A percentile compares a stretch with the other conserved stretches of the same genome.
Evolutionary conservation across 441 rosid species (phyloP).

Genomic region (Eugenia klotzschiana): DNA sequence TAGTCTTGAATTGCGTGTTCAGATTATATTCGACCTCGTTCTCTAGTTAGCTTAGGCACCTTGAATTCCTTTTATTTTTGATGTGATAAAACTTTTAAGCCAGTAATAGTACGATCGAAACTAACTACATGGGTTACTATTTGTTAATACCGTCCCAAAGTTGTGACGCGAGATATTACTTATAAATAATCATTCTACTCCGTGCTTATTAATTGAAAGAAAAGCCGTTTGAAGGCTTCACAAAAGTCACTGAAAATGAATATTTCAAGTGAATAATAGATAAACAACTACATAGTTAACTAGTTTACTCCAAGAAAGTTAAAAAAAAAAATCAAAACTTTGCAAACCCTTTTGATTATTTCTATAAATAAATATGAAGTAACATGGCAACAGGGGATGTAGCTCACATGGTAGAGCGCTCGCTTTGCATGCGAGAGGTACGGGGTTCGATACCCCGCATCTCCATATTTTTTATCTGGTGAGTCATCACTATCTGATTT

Average conservation of each 20-base stretch:
- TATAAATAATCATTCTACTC: neutral
- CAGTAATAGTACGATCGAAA: neutral
- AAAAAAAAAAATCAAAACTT: too few relatives aligned
- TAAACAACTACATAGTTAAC: too few relatives aligned
- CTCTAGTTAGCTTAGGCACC: neutral
- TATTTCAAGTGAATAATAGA: too few relatives aligned
- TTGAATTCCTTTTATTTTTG: neutral
- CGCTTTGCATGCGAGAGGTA: conserved; percentile 18
- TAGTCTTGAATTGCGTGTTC: neutral
- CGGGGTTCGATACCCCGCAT: conserved; percentile 16
- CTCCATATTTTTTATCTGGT: neutral
- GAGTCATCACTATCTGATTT: neutral
- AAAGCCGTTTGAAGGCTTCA: neutral
- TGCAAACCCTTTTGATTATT: too few relatives aligned
- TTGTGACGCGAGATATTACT: neutral
- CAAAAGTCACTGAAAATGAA: neutral
- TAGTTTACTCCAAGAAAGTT: neutral
- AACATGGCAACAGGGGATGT: rapidly evolving
- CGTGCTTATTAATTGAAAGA: neutral
- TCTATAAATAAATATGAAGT: rapidly evolving
- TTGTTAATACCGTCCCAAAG: neutral
- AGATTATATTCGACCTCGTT: neutral
- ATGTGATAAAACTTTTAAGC: neutral
- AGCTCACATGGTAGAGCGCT: conserved; percentile 16
- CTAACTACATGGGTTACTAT: neutral